Percentiles rank a stretch among this genome's conserved stretches.
phyloP scores from a whole-genome alignment of 2,329 filamentous ascomycete species.

The Dryadomyces quercus-mongolicae region DNA sequence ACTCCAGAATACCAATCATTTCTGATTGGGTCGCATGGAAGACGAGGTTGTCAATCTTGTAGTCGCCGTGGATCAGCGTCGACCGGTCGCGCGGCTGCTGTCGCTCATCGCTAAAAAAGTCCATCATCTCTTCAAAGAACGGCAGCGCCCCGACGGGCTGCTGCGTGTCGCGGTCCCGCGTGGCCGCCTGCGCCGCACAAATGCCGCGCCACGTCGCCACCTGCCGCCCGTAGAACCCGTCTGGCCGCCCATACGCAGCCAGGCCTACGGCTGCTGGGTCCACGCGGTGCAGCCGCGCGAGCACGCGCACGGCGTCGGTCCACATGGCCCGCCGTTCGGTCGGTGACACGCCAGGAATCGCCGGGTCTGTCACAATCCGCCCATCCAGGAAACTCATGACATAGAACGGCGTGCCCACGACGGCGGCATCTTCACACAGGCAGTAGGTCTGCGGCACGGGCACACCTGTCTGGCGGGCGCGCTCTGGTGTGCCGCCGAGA shows the following conservation, averaged over 20 bases:
- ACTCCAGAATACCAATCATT: conserved; percentile 88
- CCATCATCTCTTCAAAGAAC: conserved; percentile 67
- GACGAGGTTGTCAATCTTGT: conserved; percentile 85
- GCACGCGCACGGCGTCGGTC: conserved; percentile 69
- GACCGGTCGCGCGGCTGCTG: conserved; percentile 66
- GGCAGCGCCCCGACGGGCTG: conserved; percentile 71
- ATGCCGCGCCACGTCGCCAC: conserved; percentile 72
- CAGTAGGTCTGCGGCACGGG: conserved; percentile 75
- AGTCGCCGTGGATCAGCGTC: conserved; percentile 85
- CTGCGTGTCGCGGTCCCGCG: conserved; percentile 65
- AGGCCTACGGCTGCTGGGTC: conserved; percentile 55
- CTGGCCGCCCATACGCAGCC: conserved; percentile 56
- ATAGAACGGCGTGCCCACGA: conserved; percentile 90
- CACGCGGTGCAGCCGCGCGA: conserved; percentile 77
- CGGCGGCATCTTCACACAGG: conserved; percentile 68
- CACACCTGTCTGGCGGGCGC: conserved; percentile 32
- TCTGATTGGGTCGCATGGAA: conserved; percentile 81
- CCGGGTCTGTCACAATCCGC: conserved; percentile 81
- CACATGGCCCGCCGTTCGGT: conserved; percentile 60
- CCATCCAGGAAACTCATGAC: conserved; percentile 95
- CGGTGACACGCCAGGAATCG: conserved; percentile 53
- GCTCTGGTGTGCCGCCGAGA: conserved; percentile 34
- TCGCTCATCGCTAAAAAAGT: conserved; percentile 59
- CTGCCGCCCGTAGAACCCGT: conserved; percentile 77
- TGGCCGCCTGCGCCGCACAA: conserved; percentile 62